Percentiles rank a stretch among this genome's conserved stretches.
phyloP scores from a whole-genome alignment of 2,329 filamentous ascomycete genomes.

The Lecanosticta acicola region DNA sequence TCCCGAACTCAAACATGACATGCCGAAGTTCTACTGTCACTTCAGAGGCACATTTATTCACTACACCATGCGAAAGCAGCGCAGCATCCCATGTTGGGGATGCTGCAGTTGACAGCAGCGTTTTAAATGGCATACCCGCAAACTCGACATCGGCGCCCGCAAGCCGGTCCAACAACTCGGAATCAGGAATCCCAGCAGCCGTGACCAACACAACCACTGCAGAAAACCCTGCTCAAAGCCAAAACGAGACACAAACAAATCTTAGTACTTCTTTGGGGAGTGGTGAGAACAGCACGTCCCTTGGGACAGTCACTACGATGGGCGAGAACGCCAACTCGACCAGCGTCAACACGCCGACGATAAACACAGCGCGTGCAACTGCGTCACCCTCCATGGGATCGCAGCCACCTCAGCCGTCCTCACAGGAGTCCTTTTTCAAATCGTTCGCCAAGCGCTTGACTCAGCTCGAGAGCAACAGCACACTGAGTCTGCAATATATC shows the following conservation, averaged over 20 bases:
- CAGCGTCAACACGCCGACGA: conserved; percentile 4
- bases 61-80: not conserved
- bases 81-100: too few species aligned
- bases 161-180: too few species aligned
- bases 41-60: not conserved
- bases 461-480: conserved; percentile 86
- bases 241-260: not conserved
- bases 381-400: not conserved
- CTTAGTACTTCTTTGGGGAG: not conserved
- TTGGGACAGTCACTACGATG: conserved; percentile 4
- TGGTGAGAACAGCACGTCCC: not conserved
- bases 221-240: too few species aligned
- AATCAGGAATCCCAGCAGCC: too few species aligned
- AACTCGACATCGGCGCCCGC: too few species aligned
- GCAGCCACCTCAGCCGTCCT: conserved; percentile 61
- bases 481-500: conserved; percentile 88
- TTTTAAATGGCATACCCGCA: too few species aligned
- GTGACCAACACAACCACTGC: too few species aligned
- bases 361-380: conserved; percentile 10
- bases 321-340: conserved; percentile 2
- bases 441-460: conserved; percentile 88
- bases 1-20: conserved; percentile 14
- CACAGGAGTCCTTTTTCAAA: conserved; percentile 97
- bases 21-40: conserved; percentile 4
- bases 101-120: too few species aligned